Evolutionary conservation across 306 rosid species (phyloP).

Genomic region (Fragaria vesca): DNA sequence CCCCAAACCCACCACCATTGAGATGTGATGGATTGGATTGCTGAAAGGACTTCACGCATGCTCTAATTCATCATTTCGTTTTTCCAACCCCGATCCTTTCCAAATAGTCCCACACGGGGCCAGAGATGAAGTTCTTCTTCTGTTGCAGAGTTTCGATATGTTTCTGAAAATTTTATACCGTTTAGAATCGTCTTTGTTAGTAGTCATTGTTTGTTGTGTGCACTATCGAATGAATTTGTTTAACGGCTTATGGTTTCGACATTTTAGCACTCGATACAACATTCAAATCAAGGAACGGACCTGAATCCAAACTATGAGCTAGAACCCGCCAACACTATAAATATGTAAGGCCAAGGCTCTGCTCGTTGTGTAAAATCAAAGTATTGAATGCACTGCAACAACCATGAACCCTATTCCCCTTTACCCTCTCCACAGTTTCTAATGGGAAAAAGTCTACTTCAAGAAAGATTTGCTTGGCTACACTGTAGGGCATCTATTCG

Average conservation of each 20-base stretch:
- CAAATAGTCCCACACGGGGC: background rate
- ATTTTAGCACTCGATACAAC: background rate
- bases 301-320: background rate
- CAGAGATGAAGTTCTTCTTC: too few species aligned
- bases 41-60: conserved; percentile 42
- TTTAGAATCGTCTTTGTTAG: too few species aligned
- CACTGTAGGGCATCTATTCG: conserved; percentile 22
- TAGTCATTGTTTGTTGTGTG: too few species aligned
- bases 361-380: conserved; percentile 18
- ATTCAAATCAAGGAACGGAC: background rate
- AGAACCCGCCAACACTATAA: background rate
- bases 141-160: too few species aligned
- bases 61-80: conserved; percentile 33
- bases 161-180: too few species aligned
- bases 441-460: conserved; percentile 36
- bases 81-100: background rate
- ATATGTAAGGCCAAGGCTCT: background rate
- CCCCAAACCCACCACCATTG: conserved; percentile 13
- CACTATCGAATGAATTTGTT: too few species aligned
- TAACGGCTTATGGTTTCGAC: too few species aligned
- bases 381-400: conserved; percentile 31
- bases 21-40: conserved; percentile 48
- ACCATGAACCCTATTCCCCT: conserved; percentile 18
- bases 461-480: conserved; percentile 45
- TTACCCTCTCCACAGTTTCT: background rate